A percentile compares a stretch with the other conserved stretches of the same genome.
phyloP scores from a whole-genome alignment of 108 stramenopile species.

The Schizochytrium sp. region DNA sequence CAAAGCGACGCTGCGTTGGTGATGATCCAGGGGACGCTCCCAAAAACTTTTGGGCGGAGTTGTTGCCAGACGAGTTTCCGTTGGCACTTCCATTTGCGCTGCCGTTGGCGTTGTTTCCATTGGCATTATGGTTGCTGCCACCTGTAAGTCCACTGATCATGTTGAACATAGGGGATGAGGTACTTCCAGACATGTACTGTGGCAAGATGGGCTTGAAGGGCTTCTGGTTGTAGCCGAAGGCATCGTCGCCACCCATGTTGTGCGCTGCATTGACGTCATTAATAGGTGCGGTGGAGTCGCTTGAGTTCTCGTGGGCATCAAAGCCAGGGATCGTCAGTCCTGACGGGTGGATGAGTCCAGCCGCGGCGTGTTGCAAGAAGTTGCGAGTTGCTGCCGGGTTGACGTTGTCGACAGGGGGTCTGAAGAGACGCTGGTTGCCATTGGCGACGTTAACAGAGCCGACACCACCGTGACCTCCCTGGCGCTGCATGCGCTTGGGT shows the following conservation, averaged over 20 bases:
- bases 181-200: background rate
- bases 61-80: background rate
- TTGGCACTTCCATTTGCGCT: no score
- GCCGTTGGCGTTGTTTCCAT: background rate
- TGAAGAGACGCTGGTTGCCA: background rate
- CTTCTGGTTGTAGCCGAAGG: conserved; percentile 41
- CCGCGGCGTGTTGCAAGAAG: background rate
- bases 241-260: background rate
- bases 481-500: conserved; percentile 50
- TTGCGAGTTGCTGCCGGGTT: background rate
- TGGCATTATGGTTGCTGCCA: background rate
- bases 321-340: background rate
- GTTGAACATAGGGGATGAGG: background rate
- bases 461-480: background rate
- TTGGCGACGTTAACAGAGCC: background rate
- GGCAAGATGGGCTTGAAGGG: background rate
- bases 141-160: background rate
- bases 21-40: background rate
- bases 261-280: background rate
- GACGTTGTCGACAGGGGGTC: background rate
- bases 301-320: conserved; percentile 40
- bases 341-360: no score
- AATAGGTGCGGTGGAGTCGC: conserved; percentile 30
- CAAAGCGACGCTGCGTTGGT: conserved; percentile 20
- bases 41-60: background rate